Base-by-base conservation (phyloP, 2,329 filamentous ascomycete genomes). In the Elsinoe perseae region DNA sequence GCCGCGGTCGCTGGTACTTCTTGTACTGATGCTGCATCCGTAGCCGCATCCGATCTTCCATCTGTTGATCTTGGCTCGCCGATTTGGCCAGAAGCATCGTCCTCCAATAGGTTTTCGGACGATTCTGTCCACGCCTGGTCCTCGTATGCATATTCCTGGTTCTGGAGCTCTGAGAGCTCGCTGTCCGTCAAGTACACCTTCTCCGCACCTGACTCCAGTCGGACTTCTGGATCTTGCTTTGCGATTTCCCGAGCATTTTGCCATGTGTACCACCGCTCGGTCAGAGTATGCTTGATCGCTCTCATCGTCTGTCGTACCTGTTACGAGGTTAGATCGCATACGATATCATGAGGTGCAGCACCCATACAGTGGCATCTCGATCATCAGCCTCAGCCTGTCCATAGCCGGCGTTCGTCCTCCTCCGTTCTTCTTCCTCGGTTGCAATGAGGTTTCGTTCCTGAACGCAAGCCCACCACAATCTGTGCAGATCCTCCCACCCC, bases 401-500 rank as follows among this genome's bases (percentile, higher is more conserved):
- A 66, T 87, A 93, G 25, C 85, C 83, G 50, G 88, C 77, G 61
- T 85, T 77, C 56, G 87, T 68, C 63, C 86, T 80, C 27, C 75
- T 67, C 64, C 88, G 79, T 75, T 95, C 89, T 57, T 78, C 71
- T 54, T 78, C 77, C 63, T 86, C 84, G 27, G 95, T 97, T n/a
- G 83, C 79, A 64, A 97, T 82, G 63, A 88, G 82, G 73, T 98
- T 98, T 65, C 87, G 79, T 75, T 98, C 93, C 74, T 88, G 90
- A 59, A 86, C 80, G 69, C 93, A 97, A 56, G 90, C 81, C 89
- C 91, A 98, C 90, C 92, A 98, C 66, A 98, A 78, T 60, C 79
- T 77, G 72, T 97, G 91, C 64, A 98, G 74, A 70, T 97, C 91
- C 60, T 95, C 89, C 88, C 90, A 98, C 61, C 86, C 89, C 75